Percentiles rank a stretch among this genome's conserved stretches.
These are phyloP conservation scores for Mortierella sp. DNA, from an alignment of 371 early-diverging fungal genomes.

Conservation along the genomic window DNA sequence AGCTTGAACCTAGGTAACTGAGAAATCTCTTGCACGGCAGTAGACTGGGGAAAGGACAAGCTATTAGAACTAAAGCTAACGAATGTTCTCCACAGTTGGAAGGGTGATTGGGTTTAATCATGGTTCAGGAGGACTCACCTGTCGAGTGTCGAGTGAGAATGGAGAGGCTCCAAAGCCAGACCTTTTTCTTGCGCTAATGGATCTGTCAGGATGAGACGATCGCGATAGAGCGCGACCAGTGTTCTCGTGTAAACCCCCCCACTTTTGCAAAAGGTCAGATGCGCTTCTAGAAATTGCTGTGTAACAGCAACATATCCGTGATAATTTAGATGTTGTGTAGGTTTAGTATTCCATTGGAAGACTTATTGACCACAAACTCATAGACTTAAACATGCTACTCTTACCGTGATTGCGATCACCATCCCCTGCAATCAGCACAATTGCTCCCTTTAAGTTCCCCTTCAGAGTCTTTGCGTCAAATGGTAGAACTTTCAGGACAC, in stretches of 20 bases:
- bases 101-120: neutral
- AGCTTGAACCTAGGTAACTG: constrained; percentile 14
- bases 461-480: constrained; percentile 9
- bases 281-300: neutral
- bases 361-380: neutral
- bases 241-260: neutral
- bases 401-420: constrained; percentile 9
- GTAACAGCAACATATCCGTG: neutral
- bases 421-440: constrained; percentile 10
- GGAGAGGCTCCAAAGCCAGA: neutral
- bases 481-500: constrained; percentile 13
- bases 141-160: neutral
- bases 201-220: neutral
- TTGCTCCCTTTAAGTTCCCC: neutral
- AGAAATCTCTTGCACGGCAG: neutral
- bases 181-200: constrained; percentile 5
- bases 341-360: neutral
- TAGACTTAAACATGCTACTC: neutral
- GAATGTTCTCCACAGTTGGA: neutral
- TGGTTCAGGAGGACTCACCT: neutral
- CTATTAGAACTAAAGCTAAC: neutral
- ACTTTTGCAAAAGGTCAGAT: constrained; percentile 1
- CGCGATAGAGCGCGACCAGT: neutral
- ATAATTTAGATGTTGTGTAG: neutral
- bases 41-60: neutral